These are phyloP conservation scores for Zygoascus ofunaensis DNA, from an alignment of 805 yeast species.

Conservation along the genomic window DNA sequence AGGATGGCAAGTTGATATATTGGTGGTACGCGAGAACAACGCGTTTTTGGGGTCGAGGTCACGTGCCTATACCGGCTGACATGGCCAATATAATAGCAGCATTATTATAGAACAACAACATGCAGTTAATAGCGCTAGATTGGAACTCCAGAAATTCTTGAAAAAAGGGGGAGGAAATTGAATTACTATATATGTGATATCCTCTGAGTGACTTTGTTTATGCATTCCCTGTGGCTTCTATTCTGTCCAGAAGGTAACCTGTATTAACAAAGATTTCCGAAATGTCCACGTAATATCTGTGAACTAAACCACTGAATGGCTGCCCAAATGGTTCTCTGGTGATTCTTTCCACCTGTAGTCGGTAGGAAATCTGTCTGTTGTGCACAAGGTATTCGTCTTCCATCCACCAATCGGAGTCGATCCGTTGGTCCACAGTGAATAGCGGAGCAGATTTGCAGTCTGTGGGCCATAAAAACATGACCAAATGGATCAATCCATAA, in stretches of 20 bases:
- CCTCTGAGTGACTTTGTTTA: too few relatives aligned
- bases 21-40: neutral
- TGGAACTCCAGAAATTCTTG: too few relatives aligned
- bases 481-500: conserved; percentile 8
- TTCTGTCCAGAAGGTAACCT: conserved; percentile 8
- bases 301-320: conserved; percentile 7
- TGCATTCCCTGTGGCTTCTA: conserved; percentile 4
- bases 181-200: too few relatives aligned
- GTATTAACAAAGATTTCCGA: conserved; percentile 12
- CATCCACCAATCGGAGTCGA: conserved; percentile 11
- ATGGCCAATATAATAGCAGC: too few relatives aligned
- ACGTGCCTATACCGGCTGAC: too few relatives aligned
- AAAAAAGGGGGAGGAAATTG: too few relatives aligned
- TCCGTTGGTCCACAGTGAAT: conserved; percentile 8
- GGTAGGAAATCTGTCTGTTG: conserved; percentile 9
- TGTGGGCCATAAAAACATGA: conserved; percentile 6
- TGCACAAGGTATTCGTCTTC: conserved; percentile 13
- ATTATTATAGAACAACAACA: too few relatives aligned
- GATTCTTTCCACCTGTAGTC: conserved; percentile 7
- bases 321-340: conserved; percentile 7
- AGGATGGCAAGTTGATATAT: neutral
- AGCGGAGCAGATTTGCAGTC: conserved; percentile 5
- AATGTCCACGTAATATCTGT: conserved; percentile 8
- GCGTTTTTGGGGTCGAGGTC: too few relatives aligned
- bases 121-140: too few relatives aligned